These are phyloP conservation scores for Aspergillus brasiliensis DNA, from an alignment of 2,329 filamentous ascomycete genomes.

Conservation along the genomic window DNA sequence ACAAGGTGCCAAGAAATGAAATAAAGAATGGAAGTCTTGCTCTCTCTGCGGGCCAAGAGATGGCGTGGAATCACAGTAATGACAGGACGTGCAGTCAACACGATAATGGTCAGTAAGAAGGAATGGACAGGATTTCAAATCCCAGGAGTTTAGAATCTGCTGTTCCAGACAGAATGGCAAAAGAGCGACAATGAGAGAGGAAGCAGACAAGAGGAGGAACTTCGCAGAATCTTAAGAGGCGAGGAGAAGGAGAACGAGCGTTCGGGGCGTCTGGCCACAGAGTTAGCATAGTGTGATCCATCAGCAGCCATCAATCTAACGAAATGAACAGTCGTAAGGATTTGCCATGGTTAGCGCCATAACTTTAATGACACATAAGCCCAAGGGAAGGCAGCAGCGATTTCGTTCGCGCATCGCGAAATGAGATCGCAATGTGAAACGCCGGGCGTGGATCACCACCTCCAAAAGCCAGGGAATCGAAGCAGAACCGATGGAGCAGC, in stretches of 20 bases:
- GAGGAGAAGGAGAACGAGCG: not conserved
- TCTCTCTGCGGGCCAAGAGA: slow-evolving; percentile 10
- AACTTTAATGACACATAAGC: slow-evolving; percentile 11
- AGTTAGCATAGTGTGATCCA: not conserved
- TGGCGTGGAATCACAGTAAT: slow-evolving; percentile 8
- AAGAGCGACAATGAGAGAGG: slow-evolving; percentile 6
- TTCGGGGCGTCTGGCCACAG: not conserved
- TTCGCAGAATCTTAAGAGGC: not conserved
- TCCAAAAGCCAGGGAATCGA: not conserved
- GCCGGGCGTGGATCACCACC: slow-evolving; percentile 17
- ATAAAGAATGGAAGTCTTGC: slow-evolving; percentile 8
- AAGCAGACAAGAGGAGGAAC: slow-evolving; percentile 3
- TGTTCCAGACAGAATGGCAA: slow-evolving; percentile 27
- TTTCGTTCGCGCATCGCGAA: slow-evolving; percentile 16
- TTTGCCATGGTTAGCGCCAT: slow-evolving; percentile 4
- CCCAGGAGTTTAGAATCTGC: slow-evolving; percentile 22
- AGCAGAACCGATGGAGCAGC: not conserved
- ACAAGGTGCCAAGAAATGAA: not conserved
- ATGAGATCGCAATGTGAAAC: slow-evolving; percentile 33
- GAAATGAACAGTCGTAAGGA: slow-evolving; percentile 17
- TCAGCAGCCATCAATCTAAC: slow-evolving; percentile 17
- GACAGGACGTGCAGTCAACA: slow-evolving; percentile 25
- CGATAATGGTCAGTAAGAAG: slow-evolving; percentile 18
- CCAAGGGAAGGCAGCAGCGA: slow-evolving; percentile 1
- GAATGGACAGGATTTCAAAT: slow-evolving; percentile 34